Evolutionary conservation across 805 yeast genomes (phyloP).

Genomic region (Wickerhamomyces pijperi): DNA sequence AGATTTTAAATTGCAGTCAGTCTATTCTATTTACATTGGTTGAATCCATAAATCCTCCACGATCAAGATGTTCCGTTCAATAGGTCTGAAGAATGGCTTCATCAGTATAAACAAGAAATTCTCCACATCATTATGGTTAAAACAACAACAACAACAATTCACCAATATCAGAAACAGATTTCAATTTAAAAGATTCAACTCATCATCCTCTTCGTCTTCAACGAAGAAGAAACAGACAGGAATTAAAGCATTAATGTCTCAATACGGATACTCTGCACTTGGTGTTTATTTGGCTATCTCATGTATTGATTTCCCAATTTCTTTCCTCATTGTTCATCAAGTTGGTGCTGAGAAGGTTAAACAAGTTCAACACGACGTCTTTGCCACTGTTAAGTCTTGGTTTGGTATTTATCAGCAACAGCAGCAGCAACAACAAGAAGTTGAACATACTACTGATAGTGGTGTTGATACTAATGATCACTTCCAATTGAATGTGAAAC

Average conservation of each 20-base stretch:
- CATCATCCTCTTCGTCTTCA: background rate
- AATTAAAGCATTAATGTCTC: constrained; percentile 55
- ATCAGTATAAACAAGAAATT: no score
- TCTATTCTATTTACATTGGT: no score
- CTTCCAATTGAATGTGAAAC: background rate
- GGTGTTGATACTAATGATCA: constrained; percentile 1
- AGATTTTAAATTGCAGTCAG: no score
- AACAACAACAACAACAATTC: background rate
- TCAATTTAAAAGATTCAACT: background rate
- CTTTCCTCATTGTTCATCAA: constrained; percentile 74
- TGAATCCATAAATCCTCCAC: no score
- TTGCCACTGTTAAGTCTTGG: background rate
- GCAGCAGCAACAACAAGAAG: no score
- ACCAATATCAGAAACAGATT: background rate
- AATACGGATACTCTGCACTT: constrained; percentile 86
- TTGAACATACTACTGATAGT: no score
- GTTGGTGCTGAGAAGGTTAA: constrained; percentile 77
- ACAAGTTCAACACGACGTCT: constrained; percentile 45
- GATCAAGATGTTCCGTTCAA: no score
- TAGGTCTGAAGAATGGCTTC: no score
- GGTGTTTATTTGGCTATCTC: constrained; percentile 75
- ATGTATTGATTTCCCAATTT: constrained; percentile 69
- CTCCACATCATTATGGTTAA: background rate
- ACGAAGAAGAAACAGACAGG: constrained; percentile 16
- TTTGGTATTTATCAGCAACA: background rate